Base-by-base conservation (phyloP, 2,329 filamentous ascomycete genomes). In the Sodiomyces alkalinus region DNA sequence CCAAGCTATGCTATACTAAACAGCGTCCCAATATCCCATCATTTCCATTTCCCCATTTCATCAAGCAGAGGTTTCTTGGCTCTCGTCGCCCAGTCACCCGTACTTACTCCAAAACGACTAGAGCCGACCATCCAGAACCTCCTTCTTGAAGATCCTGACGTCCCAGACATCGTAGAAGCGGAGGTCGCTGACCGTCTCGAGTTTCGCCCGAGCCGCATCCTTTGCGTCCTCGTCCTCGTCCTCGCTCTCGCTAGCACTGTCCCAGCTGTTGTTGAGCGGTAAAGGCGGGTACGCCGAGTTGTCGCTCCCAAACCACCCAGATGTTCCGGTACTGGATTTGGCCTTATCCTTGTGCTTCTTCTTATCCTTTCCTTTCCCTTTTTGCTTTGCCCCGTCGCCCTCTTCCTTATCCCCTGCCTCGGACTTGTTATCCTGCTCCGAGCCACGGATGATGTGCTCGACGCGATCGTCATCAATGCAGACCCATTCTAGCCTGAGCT, bases 91-190 rank as follows among this genome's bases (percentile, higher is more conserved):
- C n/a, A n/a, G n/a, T n/a, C n/a, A n/a, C n/a, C n/a, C n/a, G n/a
- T n/a, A n/a, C n/a, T n/a, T n/a, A n/a, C n/a, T n/a, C n/a, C n/a
- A n/a, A n/a, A 20, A 20, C 19, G 12, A 15, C 18, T 17, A 64
- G 17, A 66, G 39, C 14, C 52, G 45, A 2, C 59, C 60, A 14
- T 38, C 37, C 18, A 61, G 51, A 27, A 73, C 47, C 41, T 72
- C 66, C 46, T 70, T 72, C 39, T 66, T 57, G 37, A 73, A 74
- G 27, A 74, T 72, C 35, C 55, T 56, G 19, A 72, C 55, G 0
- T 56, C 65, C 36, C 37, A 47, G 5, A 63, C 46, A 25, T 65
- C 58, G 27, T 53, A 57, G 34, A 62, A 62, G 6, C 45, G 44
- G 7, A 58, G 40, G 3, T 44, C 45, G 12, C 60, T 54, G 3